Conservation (phyloP, 2,329 filamentous ascomycete genomes). For the Cordyceps cicadae region DNA sequence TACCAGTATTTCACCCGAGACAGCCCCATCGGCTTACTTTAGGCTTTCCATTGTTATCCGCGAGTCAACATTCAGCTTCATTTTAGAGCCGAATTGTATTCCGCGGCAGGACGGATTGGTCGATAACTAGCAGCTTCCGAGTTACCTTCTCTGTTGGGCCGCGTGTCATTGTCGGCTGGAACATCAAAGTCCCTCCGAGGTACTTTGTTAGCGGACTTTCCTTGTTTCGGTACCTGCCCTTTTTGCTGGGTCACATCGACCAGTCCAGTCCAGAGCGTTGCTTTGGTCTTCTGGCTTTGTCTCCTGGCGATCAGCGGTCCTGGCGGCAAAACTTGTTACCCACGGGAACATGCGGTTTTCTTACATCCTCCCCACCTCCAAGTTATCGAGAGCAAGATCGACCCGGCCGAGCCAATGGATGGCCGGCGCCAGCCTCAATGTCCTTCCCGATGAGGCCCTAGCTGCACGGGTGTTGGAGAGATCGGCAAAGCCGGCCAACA, state of each 20-base stretch:
- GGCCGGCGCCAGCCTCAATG: background rate
- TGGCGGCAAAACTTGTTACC: background rate
- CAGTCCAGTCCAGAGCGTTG: background rate
- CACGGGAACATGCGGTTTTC: background rate
- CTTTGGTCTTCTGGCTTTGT: background rate
- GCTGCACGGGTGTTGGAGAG: background rate
- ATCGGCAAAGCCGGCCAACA: background rate
- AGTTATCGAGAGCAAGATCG: background rate
- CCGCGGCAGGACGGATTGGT: no score
- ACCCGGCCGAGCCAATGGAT: background rate
- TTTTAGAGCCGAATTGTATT: no score
- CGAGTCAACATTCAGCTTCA: no score
- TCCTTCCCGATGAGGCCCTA: constrained; percentile 7
- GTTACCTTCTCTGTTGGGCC: no score
- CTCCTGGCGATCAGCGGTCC: background rate
- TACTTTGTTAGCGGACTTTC: background rate
- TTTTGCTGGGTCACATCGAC: background rate
- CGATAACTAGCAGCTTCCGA: no score
- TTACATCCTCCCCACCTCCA: background rate
- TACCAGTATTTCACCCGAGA: no score
- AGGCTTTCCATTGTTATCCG: no score
- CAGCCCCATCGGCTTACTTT: no score
- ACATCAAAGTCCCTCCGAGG: background rate
- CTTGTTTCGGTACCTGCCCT: background rate
- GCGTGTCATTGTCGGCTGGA: no score